Percentiles rank a stretch among this genome's conserved stretches.
Conservation (phyloP, 305 asterid species). For the Fraxinus dipetala region DNA sequence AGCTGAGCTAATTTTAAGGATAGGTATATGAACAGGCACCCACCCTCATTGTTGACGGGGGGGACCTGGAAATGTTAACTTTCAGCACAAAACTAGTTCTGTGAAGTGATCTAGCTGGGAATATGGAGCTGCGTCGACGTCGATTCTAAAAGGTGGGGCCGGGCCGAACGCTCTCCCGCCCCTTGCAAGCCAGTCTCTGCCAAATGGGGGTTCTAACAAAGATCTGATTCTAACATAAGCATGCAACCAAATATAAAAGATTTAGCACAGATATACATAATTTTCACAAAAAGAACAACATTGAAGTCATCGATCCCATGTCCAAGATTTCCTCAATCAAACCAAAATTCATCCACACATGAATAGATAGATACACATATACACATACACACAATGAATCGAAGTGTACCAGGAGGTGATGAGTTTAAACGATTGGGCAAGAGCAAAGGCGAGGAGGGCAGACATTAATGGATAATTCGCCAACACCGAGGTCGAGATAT, state of each 20-base stretch:
- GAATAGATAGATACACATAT: not conserved
- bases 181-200: not conserved
- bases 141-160: not conserved
- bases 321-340: not conserved
- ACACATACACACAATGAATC: not conserved
- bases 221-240: not conserved
- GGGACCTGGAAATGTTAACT: not conserved
- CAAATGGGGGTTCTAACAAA: not conserved
- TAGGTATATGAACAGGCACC: not conserved
- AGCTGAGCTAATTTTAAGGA: not conserved
- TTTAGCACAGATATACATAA: not conserved
- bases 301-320: not conserved
- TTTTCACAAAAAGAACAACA: not conserved
- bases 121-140: not conserved
- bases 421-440: slow-evolving; percentile 52
- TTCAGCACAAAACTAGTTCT: not conserved
- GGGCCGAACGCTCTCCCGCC: not conserved
- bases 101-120: not conserved
- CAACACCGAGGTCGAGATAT: slow-evolving; percentile 26
- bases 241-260: slow-evolving; percentile 1
- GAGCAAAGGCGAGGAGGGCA: slow-evolving; percentile 48
- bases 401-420: slow-evolving; percentile 41
- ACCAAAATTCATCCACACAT: not conserved
- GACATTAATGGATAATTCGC: slow-evolving; percentile 50
- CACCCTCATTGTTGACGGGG: not conserved